A percentile compares a stretch with the other conserved stretches of the same genome.
phyloP scores from a whole-genome alignment of 73 alveolate species.

The Halteria grandinella region DNA sequence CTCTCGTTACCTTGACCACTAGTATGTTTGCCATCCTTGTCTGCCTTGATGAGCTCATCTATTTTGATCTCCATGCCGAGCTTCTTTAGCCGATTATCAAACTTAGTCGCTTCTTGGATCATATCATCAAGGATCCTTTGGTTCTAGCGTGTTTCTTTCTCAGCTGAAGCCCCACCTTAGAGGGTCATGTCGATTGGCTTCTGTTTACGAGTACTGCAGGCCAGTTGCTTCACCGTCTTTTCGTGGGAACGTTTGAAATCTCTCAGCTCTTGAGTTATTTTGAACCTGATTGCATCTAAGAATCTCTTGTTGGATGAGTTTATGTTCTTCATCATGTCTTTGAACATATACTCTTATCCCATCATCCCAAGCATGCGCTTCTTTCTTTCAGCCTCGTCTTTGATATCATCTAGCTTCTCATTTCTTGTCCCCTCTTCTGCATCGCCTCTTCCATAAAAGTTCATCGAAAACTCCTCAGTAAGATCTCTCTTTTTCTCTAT shows the following conservation, averaged over 20 bases:
- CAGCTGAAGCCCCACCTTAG: not conserved
- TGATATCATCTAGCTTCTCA: not conserved
- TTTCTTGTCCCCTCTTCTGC: not conserved
- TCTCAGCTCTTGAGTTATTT: conserved; percentile 27
- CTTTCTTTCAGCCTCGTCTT: too few species aligned
- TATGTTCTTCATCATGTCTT: conserved; percentile 17
- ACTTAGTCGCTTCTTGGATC: conserved; percentile 39
- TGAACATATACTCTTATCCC: not conserved
- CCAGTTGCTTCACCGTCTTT: conserved; percentile 8
- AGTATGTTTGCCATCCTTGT: too few species aligned
- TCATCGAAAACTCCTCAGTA: not conserved
- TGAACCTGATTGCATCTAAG: conserved; percentile 31
- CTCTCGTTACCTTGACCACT: too few species aligned
- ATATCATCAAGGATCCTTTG: conserved; percentile 44
- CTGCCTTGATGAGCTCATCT: conserved; percentile 11
- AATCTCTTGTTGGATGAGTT: conserved; percentile 22
- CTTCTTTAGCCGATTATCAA: not conserved
- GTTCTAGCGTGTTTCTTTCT: conserved; percentile 31
- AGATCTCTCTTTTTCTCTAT: not conserved
- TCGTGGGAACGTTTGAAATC: conserved; percentile 34
- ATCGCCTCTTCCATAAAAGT: conserved; percentile 33
- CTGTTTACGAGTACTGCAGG: conserved; percentile 5
- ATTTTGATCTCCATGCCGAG: conserved; percentile 32
- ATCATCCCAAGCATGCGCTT: not conserved
- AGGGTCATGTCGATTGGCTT: conserved; percentile 15